Conservation (phyloP, 2,329 filamentous ascomycete species). For the Leptographium lundbergii region DNA sequence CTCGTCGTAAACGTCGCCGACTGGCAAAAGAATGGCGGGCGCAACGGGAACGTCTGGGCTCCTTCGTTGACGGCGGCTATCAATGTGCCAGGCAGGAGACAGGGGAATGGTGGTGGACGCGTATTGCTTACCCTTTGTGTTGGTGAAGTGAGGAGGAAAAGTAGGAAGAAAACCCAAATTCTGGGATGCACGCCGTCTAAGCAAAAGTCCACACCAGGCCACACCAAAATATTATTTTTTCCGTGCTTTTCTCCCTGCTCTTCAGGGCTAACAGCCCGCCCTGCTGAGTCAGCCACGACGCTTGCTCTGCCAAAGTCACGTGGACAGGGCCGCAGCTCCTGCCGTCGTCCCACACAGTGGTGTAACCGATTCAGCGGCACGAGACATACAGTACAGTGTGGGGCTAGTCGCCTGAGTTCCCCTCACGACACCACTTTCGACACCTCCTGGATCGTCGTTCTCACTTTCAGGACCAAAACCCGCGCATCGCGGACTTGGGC, state of each 20-base stretch:
- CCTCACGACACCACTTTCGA: not conserved
- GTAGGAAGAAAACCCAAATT: constrained; percentile 9
- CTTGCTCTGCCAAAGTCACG: not conserved
- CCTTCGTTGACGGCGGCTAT: not conserved
- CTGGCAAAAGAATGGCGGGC: not conserved
- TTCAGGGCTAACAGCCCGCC: constrained; percentile 11
- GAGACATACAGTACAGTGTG: not conserved
- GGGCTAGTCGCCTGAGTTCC: not conserved
- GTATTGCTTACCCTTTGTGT: constrained; percentile 11
- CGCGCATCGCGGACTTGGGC: not conserved
- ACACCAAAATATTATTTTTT: constrained; percentile 9
- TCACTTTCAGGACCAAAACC: not conserved
- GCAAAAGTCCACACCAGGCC: constrained; percentile 5
- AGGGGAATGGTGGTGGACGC: not conserved
- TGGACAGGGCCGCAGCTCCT: not conserved
- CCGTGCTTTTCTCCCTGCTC: not conserved
- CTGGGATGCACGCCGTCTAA: constrained; percentile 8
- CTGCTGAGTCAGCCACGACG: constrained; percentile 1
- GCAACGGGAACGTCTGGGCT: not conserved
- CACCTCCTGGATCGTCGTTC: not conserved
- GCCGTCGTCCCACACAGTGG: not conserved
- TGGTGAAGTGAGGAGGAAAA: constrained; percentile 5
- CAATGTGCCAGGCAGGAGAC: not conserved
- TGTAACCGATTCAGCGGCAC: not conserved
- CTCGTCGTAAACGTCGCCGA: not conserved